Evolutionary conservation across 1,284 basidiomycete species (phyloP).

Genomic region (Melampsora medusae): DNA sequence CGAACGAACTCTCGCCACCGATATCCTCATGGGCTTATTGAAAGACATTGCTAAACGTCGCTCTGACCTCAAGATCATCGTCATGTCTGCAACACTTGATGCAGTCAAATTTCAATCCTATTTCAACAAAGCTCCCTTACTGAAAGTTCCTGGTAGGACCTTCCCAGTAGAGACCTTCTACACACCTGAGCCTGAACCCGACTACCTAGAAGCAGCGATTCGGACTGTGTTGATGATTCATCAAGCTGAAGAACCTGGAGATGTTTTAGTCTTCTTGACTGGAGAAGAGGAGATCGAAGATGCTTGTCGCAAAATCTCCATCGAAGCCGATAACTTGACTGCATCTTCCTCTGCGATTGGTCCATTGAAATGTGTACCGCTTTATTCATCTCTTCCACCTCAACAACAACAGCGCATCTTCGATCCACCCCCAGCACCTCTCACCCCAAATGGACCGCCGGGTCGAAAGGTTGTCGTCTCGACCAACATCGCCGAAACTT

Average conservation of each 20-base stretch:
- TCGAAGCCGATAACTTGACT: constrained; percentile 81
- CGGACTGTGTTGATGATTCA: constrained; percentile 97
- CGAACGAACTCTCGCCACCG: constrained; percentile 94
- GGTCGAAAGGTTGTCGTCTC: constrained; percentile 92
- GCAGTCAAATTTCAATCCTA: constrained; percentile 96
- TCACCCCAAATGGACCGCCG: constrained; percentile 68
- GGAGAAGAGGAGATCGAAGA: constrained; percentile 99
- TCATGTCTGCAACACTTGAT: constrained; percentile 98
- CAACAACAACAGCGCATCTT: constrained; percentile 94
- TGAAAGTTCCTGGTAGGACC: constrained; percentile 93
- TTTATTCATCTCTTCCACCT: constrained; percentile 90
- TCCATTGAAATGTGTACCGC: constrained; percentile 80
- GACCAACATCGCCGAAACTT: constrained; percentile 98
- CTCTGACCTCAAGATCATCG: constrained; percentile 87
- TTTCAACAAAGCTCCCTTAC: constrained; percentile 79
- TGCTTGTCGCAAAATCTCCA: constrained; percentile 85
- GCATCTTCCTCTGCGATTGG: constrained; percentile 65
- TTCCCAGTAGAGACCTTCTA: constrained; percentile 95
- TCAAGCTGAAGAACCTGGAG: constrained; percentile 88
- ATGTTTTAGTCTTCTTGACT: constrained; percentile 90
- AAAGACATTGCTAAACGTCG: constrained; percentile 75
- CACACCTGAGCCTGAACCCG: constrained; percentile 89
- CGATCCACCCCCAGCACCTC: constrained; percentile 72
- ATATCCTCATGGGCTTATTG: constrained; percentile 92
- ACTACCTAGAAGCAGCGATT: constrained; percentile 96